Evolutionary conservation across 1,284 basidiomycete species (phyloP).

Genomic region (Pseudozyma tsukubaensis): DNA sequence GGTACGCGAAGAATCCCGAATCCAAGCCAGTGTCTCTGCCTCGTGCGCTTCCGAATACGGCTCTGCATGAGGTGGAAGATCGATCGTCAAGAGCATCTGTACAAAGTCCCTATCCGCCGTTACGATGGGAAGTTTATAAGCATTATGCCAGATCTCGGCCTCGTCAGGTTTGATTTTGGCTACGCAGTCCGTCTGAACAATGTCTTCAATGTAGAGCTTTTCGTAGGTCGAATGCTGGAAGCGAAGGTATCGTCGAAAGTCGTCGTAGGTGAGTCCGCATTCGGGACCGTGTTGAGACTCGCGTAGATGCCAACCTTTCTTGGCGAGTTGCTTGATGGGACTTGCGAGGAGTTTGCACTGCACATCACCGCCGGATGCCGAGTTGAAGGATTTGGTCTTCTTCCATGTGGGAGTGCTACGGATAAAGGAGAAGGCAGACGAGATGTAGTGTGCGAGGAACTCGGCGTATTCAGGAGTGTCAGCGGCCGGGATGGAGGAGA

Average conservation of each 20-base stretch:
- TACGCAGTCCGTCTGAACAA: constrained; percentile 42
- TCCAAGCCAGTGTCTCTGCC: constrained; percentile 23
- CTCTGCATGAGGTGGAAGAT: constrained; percentile 49
- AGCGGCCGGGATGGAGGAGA: constrained; percentile 34
- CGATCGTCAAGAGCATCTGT: constrained; percentile 59
- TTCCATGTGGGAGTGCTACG: constrained; percentile 36
- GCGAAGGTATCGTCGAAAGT: constrained; percentile 50
- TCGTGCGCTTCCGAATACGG: constrained; percentile 60
- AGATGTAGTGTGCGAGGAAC: constrained; percentile 35
- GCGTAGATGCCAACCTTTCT: constrained; percentile 59
- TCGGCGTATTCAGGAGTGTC: constrained; percentile 42
- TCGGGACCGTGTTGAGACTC: constrained; percentile 41
- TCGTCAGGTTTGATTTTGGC: constrained; percentile 38
- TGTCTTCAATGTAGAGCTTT: constrained; percentile 53
- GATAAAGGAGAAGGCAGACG: constrained; percentile 32
- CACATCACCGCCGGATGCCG: constrained; percentile 30
- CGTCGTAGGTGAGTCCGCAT: constrained; percentile 44
- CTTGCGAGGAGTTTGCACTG: constrained; percentile 38
- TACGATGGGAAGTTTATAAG: constrained; percentile 56
- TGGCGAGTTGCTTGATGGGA: constrained; percentile 25
- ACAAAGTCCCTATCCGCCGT: constrained; percentile 63
- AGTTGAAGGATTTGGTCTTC: constrained; percentile 35
- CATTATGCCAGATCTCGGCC: constrained; percentile 57
- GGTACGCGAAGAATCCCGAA: constrained; percentile 19
- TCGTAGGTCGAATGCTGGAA: constrained; percentile 55